Conservation (phyloP, 1,139 yeast species). For the Debaryomyces sp. region DNA sequence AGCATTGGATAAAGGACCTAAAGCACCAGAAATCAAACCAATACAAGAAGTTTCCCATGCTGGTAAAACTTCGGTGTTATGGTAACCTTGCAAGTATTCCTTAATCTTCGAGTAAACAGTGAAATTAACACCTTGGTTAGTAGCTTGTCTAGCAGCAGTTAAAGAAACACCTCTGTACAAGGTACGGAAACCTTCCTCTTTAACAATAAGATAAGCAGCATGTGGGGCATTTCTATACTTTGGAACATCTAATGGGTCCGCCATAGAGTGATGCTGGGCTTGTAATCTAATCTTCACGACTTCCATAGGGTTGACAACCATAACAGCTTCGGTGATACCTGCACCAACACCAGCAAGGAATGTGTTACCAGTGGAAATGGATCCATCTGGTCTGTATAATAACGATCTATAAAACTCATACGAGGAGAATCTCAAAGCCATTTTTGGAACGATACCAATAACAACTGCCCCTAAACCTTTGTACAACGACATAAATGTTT, state of each 20-base stretch:
- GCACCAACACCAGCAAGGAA: constrained; percentile 97
- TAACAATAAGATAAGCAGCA: constrained; percentile 79
- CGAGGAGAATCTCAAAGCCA: constrained; percentile 96
- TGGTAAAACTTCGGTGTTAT: constrained; percentile 69
- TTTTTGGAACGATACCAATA: constrained; percentile 96
- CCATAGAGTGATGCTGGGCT: constrained; percentile 90
- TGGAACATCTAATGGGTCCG: constrained; percentile 78
- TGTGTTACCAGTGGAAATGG: constrained; percentile 71
- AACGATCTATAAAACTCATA: constrained; percentile 84
- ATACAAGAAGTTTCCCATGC: constrained; percentile 92
- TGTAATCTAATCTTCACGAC: constrained; percentile 95
- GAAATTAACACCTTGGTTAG: constrained; percentile 98
- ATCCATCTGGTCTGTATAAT: constrained; percentile 67
- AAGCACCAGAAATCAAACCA: constrained; percentile 93
- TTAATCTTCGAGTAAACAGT: constrained; percentile 90
- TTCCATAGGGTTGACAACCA: constrained; percentile 96
- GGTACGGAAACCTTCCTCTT: constrained; percentile 89
- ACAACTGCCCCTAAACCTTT: constrained; percentile 97
- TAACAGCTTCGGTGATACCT: constrained; percentile 93
- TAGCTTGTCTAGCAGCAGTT: constrained; percentile 97
- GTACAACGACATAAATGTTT: constrained; percentile 83
- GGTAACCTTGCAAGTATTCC: constrained; percentile 68
- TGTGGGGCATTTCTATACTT: constrained; percentile 94
- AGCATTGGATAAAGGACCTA: constrained; percentile 97
- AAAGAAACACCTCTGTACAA: constrained; percentile 93